Percentiles rank a stretch among this genome's conserved stretches.
These are phyloP conservation scores for Lizonia empirigonia DNA, from an alignment of 2,329 filamentous ascomycete genomes.

Conservation along the genomic window DNA sequence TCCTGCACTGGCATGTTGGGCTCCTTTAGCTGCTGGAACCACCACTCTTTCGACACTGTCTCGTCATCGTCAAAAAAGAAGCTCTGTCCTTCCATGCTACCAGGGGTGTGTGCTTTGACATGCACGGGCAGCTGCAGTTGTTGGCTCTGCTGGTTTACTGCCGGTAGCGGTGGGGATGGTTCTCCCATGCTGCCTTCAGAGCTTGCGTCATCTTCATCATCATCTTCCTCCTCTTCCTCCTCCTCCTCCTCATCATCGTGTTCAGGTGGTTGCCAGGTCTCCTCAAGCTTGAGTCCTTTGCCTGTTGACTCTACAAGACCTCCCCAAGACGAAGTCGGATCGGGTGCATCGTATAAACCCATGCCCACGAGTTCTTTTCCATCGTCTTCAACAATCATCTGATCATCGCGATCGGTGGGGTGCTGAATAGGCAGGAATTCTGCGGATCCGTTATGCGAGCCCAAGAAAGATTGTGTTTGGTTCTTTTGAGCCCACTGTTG, in stretches of 20 bases:
- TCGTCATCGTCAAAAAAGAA: constrained; percentile 51
- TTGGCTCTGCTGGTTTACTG: constrained; percentile 24
- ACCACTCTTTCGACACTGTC: constrained; percentile 48
- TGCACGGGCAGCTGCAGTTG: constrained; percentile 33
- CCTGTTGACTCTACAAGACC: constrained; percentile 58
- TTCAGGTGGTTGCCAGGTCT: constrained; percentile 73
- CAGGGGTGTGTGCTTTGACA: constrained; percentile 34
- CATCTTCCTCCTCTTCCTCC: constrained; percentile 53
- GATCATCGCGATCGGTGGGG: constrained; percentile 52
- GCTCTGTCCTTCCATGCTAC: constrained; percentile 49
- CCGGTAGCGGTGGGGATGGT: constrained; percentile 36
- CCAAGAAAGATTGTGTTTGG: constrained; percentile 29
- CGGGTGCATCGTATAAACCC: constrained; percentile 78
- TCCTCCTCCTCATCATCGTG: constrained; percentile 23
- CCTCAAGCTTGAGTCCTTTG: constrained; percentile 80
- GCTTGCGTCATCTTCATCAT: constrained; percentile 56
- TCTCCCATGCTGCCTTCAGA: constrained; percentile 53
- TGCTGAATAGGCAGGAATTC: constrained; percentile 61
- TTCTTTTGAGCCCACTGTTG: constrained; percentile 47
- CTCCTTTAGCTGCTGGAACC: constrained; percentile 48
- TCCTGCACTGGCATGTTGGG: constrained; percentile 47
- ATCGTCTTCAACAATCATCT: constrained; percentile 62
- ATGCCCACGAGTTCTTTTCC: constrained; percentile 80
- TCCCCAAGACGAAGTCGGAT: constrained; percentile 63
- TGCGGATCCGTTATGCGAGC: constrained; percentile 29